Conservation (phyloP, 2,329 filamentous ascomycete genomes). For the Fusarium chuoi region DNA sequence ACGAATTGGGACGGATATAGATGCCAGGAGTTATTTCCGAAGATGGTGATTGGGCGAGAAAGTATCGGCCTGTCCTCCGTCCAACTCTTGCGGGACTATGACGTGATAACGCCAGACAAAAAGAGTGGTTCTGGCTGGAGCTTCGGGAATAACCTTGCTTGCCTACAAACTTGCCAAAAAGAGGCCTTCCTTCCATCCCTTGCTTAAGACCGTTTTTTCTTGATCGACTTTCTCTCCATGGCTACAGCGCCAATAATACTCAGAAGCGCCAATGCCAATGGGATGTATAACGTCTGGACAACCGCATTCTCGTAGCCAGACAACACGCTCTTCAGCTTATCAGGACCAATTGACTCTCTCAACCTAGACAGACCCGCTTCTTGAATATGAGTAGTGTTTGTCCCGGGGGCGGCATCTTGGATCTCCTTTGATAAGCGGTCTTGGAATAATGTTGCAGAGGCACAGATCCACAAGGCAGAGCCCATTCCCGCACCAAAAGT, state of each 20-base stretch:
- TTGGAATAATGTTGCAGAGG: slow-evolving; percentile 40
- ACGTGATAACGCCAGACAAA: neutral
- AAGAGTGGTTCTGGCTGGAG: too few relatives aligned
- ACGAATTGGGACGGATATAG: neutral
- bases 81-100: neutral
- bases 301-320: slow-evolving; percentile 38
- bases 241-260: slow-evolving; percentile 33
- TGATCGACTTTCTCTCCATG: slow-evolving; percentile 39
- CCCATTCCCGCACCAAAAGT: slow-evolving; percentile 40
- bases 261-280: slow-evolving; percentile 26
- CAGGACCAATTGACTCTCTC: slow-evolving; percentile 25
- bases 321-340: slow-evolving; percentile 18
- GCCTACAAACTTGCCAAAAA: too few relatives aligned
- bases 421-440: slow-evolving; percentile 31
- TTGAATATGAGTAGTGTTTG: slow-evolving; percentile 13
- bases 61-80: neutral
- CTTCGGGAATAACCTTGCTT: neutral
- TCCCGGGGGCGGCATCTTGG: slow-evolving; percentile 7
- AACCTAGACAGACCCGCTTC: slow-evolving; percentile 27
- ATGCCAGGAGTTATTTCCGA: fast-evolving
- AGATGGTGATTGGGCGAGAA: neutral
- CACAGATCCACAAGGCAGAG: slow-evolving; percentile 39
- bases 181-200: too few relatives aligned
- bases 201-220: slow-evolving; percentile 31
- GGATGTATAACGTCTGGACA: slow-evolving; percentile 40